A percentile compares a stretch with the other conserved stretches of the same genome.
phyloP scores from a whole-genome alignment of 768 basidiomycete genomes.

The Kwoniella bestiolae region DNA sequence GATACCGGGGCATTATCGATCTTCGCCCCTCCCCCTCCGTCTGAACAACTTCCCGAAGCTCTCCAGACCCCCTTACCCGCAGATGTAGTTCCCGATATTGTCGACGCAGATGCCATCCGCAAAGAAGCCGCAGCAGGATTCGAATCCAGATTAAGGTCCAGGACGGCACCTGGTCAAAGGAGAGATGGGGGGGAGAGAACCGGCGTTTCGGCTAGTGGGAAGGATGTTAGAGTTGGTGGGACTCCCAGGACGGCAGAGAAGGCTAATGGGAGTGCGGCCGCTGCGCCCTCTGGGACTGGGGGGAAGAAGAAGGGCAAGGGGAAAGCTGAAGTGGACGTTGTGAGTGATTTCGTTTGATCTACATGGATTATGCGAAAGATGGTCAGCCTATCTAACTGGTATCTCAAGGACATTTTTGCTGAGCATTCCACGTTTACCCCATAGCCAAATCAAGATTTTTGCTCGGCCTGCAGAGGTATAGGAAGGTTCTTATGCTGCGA shows the following conservation, averaged over 20 bases:
- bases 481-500: constrained; percentile 95
- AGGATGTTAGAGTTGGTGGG: constrained; percentile 46
- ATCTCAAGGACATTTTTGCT: neutral
- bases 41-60: constrained; percentile 31
- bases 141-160: constrained; percentile 30
- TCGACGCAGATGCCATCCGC: constrained; percentile 35
- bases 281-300: neutral
- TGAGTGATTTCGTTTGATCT: too few species aligned
- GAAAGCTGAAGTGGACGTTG: constrained; percentile 29
- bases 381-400: too few species aligned
- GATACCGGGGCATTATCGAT: constrained; percentile 27
- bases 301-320: constrained; percentile 36
- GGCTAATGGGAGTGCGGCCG: constrained; percentile 2
- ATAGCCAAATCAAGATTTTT: constrained; percentile 61
- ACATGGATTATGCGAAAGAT: too few species aligned
- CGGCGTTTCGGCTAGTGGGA: constrained; percentile 43
- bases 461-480: constrained; percentile 60
- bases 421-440: neutral
- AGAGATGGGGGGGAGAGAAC: constrained; percentile 34
- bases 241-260: constrained; percentile 26
- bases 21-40: constrained; percentile 28
- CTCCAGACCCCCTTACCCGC: constrained; percentile 19
- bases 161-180: constrained; percentile 8
- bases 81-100: neutral
- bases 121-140: constrained; percentile 45